Percentiles rank a stretch among this genome's conserved stretches.
These are phyloP conservation scores for Venturia carpophila DNA, from an alignment of 2,329 filamentous ascomycete species.

Conservation along the genomic window DNA sequence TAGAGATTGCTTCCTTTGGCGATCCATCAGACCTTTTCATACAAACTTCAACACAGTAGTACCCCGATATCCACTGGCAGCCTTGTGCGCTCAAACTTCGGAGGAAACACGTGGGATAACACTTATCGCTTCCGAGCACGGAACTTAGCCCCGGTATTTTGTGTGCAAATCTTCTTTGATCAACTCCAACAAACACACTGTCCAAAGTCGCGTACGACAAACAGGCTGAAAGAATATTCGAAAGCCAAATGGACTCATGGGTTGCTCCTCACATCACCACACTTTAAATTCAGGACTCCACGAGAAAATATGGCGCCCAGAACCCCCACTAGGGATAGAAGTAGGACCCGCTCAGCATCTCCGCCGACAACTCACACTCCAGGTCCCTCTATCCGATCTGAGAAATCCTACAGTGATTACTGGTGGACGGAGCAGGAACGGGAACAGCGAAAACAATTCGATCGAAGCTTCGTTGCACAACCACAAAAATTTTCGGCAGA, in stretches of 20 bases:
- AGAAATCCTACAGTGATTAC: background rate
- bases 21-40: background rate
- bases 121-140: constrained; percentile 11
- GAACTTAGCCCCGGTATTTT: background rate
- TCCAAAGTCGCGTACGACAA: background rate
- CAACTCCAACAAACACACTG: background rate
- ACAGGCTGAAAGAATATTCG: background rate
- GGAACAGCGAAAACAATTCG: background rate
- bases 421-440: constrained; percentile 5
- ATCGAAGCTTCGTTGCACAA: too few species aligned
- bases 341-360: background rate
- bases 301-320: background rate
- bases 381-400: background rate
- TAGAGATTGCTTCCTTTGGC: background rate
- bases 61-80: background rate
- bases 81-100: constrained; percentile 11
- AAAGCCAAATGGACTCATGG: background rate
- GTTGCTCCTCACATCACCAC: background rate
- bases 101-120: constrained; percentile 13
- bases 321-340: background rate
- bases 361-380: background rate
- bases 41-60: constrained; percentile 1
- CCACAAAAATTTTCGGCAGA: background rate
- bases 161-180: constrained; percentile 9
- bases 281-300: background rate